A percentile compares a stretch with the other conserved stretches of the same genome.
phyloP scores from a whole-genome alignment of 2,329 filamentous ascomycete species.

The Chaetomium globosum region DNA sequence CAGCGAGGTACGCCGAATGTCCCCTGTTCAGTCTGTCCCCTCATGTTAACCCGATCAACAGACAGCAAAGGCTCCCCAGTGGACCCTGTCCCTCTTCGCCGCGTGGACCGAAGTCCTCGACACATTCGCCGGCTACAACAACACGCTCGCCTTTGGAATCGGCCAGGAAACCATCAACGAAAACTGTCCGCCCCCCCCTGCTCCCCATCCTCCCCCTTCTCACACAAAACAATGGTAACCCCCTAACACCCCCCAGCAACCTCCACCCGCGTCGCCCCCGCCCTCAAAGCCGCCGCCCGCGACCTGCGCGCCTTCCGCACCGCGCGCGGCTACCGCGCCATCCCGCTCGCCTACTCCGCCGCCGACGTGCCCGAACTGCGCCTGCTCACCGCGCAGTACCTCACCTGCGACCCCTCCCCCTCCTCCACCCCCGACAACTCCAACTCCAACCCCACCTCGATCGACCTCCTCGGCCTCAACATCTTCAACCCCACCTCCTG shows the following conservation, averaged over 20 bases:
- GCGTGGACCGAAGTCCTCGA: conserved; percentile 21
- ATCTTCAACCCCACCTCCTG: conserved; percentile 19
- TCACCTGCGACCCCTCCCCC: conserved; percentile 11
- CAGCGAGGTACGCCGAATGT: not conserved
- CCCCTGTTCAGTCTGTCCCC: not conserved
- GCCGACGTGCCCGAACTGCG: conserved; percentile 18
- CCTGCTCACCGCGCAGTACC: conserved; percentile 21
- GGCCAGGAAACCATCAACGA: conserved; percentile 25
- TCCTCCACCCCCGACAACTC: not conserved
- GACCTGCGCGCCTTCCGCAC: conserved; percentile 25
- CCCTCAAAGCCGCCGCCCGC: conserved; percentile 25
- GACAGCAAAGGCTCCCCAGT: conserved; percentile 8
- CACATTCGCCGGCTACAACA: conserved; percentile 20
- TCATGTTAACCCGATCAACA: not conserved
- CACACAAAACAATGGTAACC: not conserved
- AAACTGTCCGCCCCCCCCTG: not conserved
- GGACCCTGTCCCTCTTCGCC: conserved; percentile 18
- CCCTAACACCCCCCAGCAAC: conserved; percentile 3
- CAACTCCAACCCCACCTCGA: not conserved
- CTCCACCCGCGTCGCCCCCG: conserved; percentile 19
- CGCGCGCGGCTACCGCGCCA: conserved; percentile 21
- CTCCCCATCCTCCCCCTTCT: not conserved
- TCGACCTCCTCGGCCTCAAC: conserved; percentile 27
- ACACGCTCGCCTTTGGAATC: conserved; percentile 23
- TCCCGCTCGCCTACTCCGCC: conserved; percentile 26